Conservation (phyloP, 2,329 filamentous ascomycete genomes). For the Cadophora sp. region DNA sequence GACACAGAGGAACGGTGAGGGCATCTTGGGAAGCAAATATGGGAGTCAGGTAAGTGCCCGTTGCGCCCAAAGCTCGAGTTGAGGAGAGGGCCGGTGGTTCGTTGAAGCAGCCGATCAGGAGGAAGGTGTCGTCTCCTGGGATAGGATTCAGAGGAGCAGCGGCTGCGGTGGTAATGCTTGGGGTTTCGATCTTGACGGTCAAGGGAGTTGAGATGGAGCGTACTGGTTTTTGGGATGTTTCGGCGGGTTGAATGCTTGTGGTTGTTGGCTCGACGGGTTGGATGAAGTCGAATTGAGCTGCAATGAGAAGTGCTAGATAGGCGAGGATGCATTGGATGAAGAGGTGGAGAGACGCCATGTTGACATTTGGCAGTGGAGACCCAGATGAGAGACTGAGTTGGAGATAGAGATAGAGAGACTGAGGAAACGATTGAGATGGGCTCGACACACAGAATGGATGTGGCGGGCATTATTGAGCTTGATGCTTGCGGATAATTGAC, state of each 20-base stretch:
- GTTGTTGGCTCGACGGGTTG: not conserved
- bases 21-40: constrained; percentile 11
- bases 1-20: constrained; percentile 32
- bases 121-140: constrained; percentile 17
- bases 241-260: not conserved
- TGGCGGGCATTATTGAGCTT: constrained; percentile 13
- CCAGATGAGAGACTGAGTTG: not conserved
- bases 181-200: not conserved
- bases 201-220: not conserved
- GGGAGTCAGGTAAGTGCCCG: constrained; percentile 30
- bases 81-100: constrained; percentile 21
- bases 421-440: not conserved
- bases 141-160: constrained; percentile 1
- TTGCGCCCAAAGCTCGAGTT: constrained; percentile 23
- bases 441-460: not conserved
- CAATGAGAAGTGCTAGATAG: not conserved
- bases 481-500: constrained; percentile 14
- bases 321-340: not conserved
- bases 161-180: not conserved
- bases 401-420: not conserved
- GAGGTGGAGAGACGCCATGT: not conserved
- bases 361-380: not conserved
- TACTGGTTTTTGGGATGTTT: not conserved
- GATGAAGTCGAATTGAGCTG: not conserved
- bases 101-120: constrained; percentile 33